phyloP scores from a whole-genome alignment of 768 basidiomycete species.

The Russula virescens region DNA sequence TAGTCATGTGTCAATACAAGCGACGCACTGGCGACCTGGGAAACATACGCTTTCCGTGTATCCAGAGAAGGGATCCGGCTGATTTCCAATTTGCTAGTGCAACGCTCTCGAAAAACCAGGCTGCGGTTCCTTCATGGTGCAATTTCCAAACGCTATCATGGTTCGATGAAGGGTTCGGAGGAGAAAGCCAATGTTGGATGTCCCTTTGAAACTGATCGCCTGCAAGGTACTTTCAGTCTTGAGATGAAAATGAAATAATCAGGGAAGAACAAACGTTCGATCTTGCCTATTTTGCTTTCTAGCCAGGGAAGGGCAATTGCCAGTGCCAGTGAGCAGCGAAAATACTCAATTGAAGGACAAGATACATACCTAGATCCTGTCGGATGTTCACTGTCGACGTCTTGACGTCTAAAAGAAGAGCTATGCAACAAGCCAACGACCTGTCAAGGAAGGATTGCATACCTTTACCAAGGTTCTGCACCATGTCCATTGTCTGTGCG shows the following conservation, averaged over 20 bases:
- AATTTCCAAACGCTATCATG: not conserved
- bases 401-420: too few species aligned
- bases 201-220: constrained; percentile 2
- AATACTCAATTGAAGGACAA: not conserved
- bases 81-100: not conserved
- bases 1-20: not conserved
- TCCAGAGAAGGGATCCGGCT: constrained; percentile 3
- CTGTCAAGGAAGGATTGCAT: not conserved
- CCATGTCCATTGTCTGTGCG: not conserved
- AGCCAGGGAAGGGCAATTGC: not conserved
- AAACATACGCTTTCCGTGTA: constrained; percentile 13
- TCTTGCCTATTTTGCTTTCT: not conserved
- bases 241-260: fast-evolving
- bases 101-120: not conserved
- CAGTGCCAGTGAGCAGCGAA: not conserved
- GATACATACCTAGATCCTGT: fast-evolving
- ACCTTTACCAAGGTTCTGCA: not conserved
- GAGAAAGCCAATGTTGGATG: not conserved
- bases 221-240: not conserved
- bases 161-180: constrained; percentile 5
- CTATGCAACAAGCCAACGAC: not conserved
- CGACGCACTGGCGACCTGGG: too few species aligned
- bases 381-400: too few species aligned
- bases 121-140: not conserved
- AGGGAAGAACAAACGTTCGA: constrained; percentile 4